Percentiles rank a stretch among this genome's conserved stretches.
phyloP scores from a whole-genome alignment of 2,329 filamentous ascomycete species.

The Alternaria hordeiaustralica region DNA sequence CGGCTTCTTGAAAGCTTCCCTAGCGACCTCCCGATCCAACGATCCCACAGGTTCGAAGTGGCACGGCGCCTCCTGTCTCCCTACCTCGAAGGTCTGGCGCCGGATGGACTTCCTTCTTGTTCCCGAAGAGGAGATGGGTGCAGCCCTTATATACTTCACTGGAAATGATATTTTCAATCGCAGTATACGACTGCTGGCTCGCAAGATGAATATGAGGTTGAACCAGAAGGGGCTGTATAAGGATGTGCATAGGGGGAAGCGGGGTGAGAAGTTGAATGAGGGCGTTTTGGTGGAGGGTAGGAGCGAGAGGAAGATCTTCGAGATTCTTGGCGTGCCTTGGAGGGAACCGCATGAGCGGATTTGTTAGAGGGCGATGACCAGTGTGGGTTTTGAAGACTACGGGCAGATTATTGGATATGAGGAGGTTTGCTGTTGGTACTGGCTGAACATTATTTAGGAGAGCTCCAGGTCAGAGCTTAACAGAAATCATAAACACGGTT shows the following conservation, averaged over 20 bases:
- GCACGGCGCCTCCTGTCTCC: slow-evolving; percentile 83
- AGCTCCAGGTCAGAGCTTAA: not conserved
- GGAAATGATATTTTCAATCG: slow-evolving; percentile 95
- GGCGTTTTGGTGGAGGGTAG: slow-evolving; percentile 75
- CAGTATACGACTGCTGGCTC: slow-evolving; percentile 79
- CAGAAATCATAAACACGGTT: too few relatives aligned
- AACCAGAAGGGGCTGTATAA: slow-evolving; percentile 83
- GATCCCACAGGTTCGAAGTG: slow-evolving; percentile 73
- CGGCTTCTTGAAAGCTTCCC: slow-evolving; percentile 72
- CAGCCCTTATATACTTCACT: slow-evolving; percentile 91
- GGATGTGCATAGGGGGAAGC: slow-evolving; percentile 68
- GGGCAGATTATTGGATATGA: not conserved
- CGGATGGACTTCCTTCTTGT: slow-evolving; percentile 86
- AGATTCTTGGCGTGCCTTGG: slow-evolving; percentile 83
- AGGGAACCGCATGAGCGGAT: slow-evolving; percentile 59
- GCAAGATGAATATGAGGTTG: slow-evolving; percentile 80
- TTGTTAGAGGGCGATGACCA: slow-evolving; percentile 18
- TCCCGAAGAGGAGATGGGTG: slow-evolving; percentile 78
- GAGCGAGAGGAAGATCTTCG: slow-evolving; percentile 82
- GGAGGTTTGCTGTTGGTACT: too few relatives aligned
- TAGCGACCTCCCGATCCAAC: slow-evolving; percentile 64
- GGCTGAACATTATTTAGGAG: too few relatives aligned
- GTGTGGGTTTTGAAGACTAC: not conserved
- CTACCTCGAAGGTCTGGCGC: slow-evolving; percentile 68
- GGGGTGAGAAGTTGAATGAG: slow-evolving; percentile 67